Base-by-base conservation (phyloP, 2,329 filamentous ascomycete species). In the Neofusicoccum parvum region DNA sequence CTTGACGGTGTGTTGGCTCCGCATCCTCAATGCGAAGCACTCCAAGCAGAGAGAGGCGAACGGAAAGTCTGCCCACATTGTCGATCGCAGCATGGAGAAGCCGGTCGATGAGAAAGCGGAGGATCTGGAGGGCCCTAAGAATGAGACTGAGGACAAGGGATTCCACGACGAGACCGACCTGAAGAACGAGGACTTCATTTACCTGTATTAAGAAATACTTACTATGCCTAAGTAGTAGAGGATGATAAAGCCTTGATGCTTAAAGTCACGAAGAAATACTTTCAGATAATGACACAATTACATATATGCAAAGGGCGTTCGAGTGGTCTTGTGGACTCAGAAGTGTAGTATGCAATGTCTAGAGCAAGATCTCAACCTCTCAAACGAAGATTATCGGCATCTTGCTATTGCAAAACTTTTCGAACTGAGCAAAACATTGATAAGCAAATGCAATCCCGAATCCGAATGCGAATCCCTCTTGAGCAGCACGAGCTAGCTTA, bases 181-280 rank as follows among this genome's bases (percentile, higher is more conserved):
- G 70, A 78, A 85, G 74, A 89, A 89, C 67, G 86, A 89, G 70
- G 86, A 89, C 67, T 89, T 89, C 70, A 80, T 88, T 6, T 89
- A 86, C 74, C 81, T 88, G 2, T 86, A 80, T 59, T 84, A 48
- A 36, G 20, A 20, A 23, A 23, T 23, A 23, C 20, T 23, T 23
- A 23, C 2, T 34, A 3, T 2, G 4, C 37, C 32, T 53, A 37
- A 14, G 37, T 37, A 53, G 70, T 74, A 69, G 65, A 14, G 23
- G 23, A 51, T 72, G 41, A 76, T 76, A 23, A 23, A 23, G 20
- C 20, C 20, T 23, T 23, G 20, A 23, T 23, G 20, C 20, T 23
- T 23, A 3, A 23, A 23, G 20, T 23, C 20, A 23, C 20, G 2
- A 23, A 23, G 20, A 23, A 23, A 23, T 3, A 23, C 20, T 23